A percentile compares a stretch with the other conserved stretches of the same genome.
Evolutionary conservation across 495 filamentous ascomycete species (phyloP).

Genomic region (Hypoxylon lenormandii): DNA sequence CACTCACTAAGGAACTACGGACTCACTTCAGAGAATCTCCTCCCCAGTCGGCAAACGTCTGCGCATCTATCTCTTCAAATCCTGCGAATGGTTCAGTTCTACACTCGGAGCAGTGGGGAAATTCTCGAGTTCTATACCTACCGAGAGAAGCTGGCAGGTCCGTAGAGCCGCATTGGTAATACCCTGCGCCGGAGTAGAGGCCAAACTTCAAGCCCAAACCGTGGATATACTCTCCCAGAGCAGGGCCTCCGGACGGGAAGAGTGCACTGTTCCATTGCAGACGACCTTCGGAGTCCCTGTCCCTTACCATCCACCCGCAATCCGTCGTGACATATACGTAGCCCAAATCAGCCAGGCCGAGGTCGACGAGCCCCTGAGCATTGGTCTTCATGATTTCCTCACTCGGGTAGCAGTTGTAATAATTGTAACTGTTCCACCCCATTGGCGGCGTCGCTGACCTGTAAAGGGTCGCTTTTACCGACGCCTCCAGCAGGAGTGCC

Average conservation of each 20-base stretch:
- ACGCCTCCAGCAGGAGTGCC: constrained; percentile 23
- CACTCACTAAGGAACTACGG: constrained; percentile 52
- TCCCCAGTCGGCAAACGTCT: constrained; percentile 61
- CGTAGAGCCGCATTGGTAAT: constrained; percentile 50
- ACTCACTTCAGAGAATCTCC: constrained; percentile 65
- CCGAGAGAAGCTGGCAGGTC: constrained; percentile 48
- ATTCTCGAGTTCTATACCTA: constrained; percentile 29
- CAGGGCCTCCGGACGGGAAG: constrained; percentile 65
- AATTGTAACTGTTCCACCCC: constrained; percentile 69
- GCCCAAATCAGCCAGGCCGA: constrained; percentile 63
- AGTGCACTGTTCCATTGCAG: constrained; percentile 67
- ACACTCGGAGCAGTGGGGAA: not conserved
- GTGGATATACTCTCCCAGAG: constrained; percentile 64
- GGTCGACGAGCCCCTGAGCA: constrained; percentile 66
- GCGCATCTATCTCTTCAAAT: constrained; percentile 63
- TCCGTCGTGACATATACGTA: constrained; percentile 69
- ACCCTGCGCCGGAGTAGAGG: constrained; percentile 67
- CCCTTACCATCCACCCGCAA: constrained; percentile 66
- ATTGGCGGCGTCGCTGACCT: constrained; percentile 40
- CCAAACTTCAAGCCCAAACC: constrained; percentile 65
- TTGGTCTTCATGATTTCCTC: constrained; percentile 64
- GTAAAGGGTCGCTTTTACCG: constrained; percentile 35
- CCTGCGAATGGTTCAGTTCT: constrained; percentile 44
- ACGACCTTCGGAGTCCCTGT: constrained; percentile 59
- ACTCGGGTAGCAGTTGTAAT: constrained; percentile 64